These are phyloP conservation scores for Oxalis stricta DNA, from an alignment of 441 rosid species.

Conservation along the genomic window DNA sequence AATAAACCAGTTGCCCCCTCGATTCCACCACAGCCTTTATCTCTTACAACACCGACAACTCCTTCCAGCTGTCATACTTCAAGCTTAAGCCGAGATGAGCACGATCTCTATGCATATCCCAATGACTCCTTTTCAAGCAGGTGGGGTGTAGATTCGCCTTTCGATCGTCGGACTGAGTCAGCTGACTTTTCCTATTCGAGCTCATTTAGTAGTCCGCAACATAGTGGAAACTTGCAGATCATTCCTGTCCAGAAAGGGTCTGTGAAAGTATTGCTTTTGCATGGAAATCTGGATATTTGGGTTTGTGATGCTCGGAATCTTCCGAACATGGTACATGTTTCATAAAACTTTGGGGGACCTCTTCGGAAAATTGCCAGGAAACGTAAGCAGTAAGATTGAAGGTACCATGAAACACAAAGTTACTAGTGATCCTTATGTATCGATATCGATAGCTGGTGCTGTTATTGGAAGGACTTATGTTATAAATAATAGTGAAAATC, in stretches of 20 bases:
- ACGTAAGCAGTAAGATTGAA: constrained; percentile 30
- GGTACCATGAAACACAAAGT: constrained; percentile 31
- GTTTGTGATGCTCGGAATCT: constrained; percentile 62
- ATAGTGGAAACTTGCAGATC: constrained; percentile 26
- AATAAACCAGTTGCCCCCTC: constrained; percentile 22
- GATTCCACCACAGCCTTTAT: constrained; percentile 9
- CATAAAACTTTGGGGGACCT: constrained; percentile 69
- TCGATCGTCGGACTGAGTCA: constrained; percentile 32
- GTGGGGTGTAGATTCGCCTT: constrained; percentile 29
- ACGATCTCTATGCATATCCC: constrained; percentile 40
- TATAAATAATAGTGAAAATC: constrained; percentile 72
- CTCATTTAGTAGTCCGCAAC: constrained; percentile 33
- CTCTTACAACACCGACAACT: background rate
- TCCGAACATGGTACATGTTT: constrained; percentile 96
- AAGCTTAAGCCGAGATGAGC: constrained; percentile 19
- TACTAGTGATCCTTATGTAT: constrained; percentile 92
- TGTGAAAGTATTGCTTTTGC: constrained; percentile 52
- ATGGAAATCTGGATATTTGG: constrained; percentile 80
- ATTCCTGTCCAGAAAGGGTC: constrained; percentile 46
- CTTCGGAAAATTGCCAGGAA: constrained; percentile 35
- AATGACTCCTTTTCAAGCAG: constrained; percentile 44
- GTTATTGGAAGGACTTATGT: constrained; percentile 77
- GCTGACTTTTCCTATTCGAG: constrained; percentile 15
- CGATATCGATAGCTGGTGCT: constrained; percentile 47
- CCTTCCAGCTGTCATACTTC: constrained; percentile 19